Conservation (phyloP, 1,284 basidiomycete species). For the Puccinia sorghi region DNA sequence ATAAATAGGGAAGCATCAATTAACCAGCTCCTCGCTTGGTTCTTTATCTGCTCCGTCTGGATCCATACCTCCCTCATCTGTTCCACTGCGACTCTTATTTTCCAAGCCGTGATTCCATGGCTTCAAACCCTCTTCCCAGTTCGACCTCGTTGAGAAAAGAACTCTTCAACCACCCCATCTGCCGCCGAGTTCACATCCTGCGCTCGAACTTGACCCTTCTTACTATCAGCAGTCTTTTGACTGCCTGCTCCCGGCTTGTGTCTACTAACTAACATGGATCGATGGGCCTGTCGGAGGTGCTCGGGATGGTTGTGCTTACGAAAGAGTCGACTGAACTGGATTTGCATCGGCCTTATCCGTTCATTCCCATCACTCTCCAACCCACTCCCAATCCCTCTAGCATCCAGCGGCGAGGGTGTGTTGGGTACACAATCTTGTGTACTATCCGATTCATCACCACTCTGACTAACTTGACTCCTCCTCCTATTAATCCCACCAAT, state of each 20-base stretch:
- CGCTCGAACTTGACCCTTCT: conserved; percentile 25
- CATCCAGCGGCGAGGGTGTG: background rate
- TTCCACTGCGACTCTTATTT: background rate
- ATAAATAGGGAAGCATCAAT: no score
- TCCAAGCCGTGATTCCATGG: no score
- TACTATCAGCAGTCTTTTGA: background rate
- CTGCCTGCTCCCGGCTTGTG: background rate
- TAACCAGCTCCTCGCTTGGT: no score
- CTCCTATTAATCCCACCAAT: conserved; percentile 23
- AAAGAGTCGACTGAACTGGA: conserved; percentile 38
- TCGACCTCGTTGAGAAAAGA: conserved; percentile 7
- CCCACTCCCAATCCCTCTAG: conserved; percentile 1
- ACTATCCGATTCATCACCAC: conserved; percentile 28
- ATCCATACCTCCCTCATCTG: no score
- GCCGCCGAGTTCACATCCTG: conserved; percentile 27
- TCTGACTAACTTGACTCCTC: conserved; percentile 28
- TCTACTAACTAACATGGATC: conserved; percentile 24
- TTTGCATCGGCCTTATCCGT: conserved; percentile 41
- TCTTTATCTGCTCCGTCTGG: no score
- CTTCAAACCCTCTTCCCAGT: background rate
- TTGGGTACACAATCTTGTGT: conserved; percentile 21
- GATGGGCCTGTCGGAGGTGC: conserved; percentile 7
- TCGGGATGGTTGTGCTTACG: conserved; percentile 42
- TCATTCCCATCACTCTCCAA: conserved; percentile 21
- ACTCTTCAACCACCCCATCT: background rate